Percentiles rank a stretch among this genome's conserved stretches.
phyloP scores from a whole-genome alignment of 1,284 basidiomycete species.

The Caloboletus firmus region DNA sequence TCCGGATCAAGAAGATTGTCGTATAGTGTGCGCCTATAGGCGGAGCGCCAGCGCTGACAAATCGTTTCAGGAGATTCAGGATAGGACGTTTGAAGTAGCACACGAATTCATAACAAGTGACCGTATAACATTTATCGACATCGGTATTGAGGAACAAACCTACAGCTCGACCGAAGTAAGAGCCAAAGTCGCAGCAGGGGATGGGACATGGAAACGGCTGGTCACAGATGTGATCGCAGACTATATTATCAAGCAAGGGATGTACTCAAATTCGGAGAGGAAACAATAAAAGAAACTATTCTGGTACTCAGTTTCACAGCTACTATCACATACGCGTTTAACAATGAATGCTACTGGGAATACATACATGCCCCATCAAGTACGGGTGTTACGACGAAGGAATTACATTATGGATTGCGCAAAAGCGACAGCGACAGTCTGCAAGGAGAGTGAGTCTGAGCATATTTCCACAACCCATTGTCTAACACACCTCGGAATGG shows the following conservation, averaged over 20 bases:
- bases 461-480: constrained; percentile 1
- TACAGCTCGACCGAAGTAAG: constrained; percentile 78
- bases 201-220: constrained; percentile 41
- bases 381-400: not conserved
- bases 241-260: constrained; percentile 49
- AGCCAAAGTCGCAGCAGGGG: constrained; percentile 41
- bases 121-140: constrained; percentile 59
- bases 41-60: constrained; percentile 17
- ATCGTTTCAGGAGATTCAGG: constrained; percentile 32
- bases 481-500: constrained; percentile 77
- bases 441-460: constrained; percentile 12
- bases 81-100: constrained; percentile 36
- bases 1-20: constrained; percentile 57
- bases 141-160: constrained; percentile 53
- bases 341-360: constrained; percentile 2
- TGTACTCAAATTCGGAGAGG: constrained; percentile 45
- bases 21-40: constrained; percentile 72
- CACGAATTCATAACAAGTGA: constrained; percentile 53
- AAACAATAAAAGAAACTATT: constrained; percentile 13
- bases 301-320: constrained; percentile 2
- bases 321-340: constrained; percentile 4
- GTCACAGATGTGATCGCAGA: constrained; percentile 44
- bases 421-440: constrained; percentile 81
- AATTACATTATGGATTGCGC: constrained; percentile 58
- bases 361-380: constrained; percentile 6